These are phyloP conservation scores for Vigna nakashimae DNA, from an alignment of 306 rosid genomes.

Conservation along the genomic window DNA sequence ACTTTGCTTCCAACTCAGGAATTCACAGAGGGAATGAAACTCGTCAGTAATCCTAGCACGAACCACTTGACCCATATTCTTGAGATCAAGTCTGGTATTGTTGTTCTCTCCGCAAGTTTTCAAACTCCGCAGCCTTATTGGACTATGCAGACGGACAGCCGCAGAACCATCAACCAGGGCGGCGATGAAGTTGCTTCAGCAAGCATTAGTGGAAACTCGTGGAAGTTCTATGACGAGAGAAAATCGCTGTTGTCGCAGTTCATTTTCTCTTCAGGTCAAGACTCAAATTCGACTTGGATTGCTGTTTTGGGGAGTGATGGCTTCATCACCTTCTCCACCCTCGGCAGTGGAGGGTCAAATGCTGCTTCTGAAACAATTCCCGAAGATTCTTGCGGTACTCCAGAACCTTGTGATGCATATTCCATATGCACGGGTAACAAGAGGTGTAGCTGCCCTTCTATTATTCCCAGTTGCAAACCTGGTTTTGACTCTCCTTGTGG, in stretches of 20 bases:
- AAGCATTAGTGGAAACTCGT: conserved; percentile 69
- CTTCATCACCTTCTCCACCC: conserved; percentile 70
- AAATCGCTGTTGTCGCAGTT: conserved; percentile 77
- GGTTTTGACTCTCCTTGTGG: conserved; percentile 72
- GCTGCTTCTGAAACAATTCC: conserved; percentile 64
- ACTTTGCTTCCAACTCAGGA: conserved; percentile 75
- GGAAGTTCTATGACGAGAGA: conserved; percentile 75
- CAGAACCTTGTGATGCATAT: conserved; percentile 78
- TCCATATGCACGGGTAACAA: conserved; percentile 54
- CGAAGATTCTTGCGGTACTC: conserved; percentile 67
- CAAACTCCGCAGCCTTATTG: conserved; percentile 82
- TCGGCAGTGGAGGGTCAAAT: conserved; percentile 46
- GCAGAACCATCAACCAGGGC: conserved; percentile 58
- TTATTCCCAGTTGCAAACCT: conserved; percentile 64
- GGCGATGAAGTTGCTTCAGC: conserved; percentile 61
- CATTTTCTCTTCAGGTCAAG: conserved; percentile 49
- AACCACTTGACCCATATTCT: conserved; percentile 67
- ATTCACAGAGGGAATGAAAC: conserved; percentile 79
- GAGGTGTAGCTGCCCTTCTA: conserved; percentile 80
- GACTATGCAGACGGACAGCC: conserved; percentile 71
- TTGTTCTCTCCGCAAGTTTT: conserved; percentile 71
- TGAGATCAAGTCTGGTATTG: conserved; percentile 74
- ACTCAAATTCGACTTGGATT: conserved; percentile 67
- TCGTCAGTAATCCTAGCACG: conserved; percentile 57
- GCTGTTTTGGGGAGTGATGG: conserved; percentile 79